phyloP scores from a whole-genome alignment of 2,329 filamentous ascomycete genomes.

The Venturia effusa region DNA sequence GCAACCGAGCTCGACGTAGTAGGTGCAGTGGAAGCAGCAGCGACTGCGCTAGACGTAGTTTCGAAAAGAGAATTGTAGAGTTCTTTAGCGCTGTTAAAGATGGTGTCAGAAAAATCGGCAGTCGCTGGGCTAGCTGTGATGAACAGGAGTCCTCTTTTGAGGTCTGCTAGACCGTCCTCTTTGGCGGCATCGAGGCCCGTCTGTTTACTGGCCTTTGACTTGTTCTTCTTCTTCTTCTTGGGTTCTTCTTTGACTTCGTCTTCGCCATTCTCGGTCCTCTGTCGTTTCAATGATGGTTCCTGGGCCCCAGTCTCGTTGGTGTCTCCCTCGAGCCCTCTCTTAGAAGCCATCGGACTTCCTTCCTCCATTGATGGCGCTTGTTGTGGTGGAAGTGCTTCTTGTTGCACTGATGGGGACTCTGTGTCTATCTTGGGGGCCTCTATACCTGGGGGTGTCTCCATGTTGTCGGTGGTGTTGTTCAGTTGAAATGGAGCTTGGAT shows the following conservation, averaged over 20 bases:
- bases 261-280: not conserved
- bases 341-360: not conserved
- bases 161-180: not conserved
- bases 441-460: not conserved
- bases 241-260: not conserved
- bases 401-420: not conserved
- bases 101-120: constrained; percentile 43
- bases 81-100: constrained; percentile 8
- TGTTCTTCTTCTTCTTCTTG: constrained; percentile 7
- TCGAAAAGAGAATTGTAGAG: constrained; percentile 4
- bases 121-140: constrained; percentile 23
- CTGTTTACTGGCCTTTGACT: not conserved
- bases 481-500: not conserved
- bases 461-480: not conserved
- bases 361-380: not conserved
- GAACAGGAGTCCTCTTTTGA: constrained; percentile 4
- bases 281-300: not conserved
- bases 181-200: not conserved
- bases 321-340: not conserved
- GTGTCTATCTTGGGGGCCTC: not conserved
- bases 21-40: not conserved
- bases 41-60: not conserved
- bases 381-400: not conserved
- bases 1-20: not conserved
- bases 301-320: not conserved